Evolutionary conservation across 1,284 basidiomycete species (phyloP), one percentile per base, ranked within the genome.

Genomic region (Ganoderma sinense): DNA sequence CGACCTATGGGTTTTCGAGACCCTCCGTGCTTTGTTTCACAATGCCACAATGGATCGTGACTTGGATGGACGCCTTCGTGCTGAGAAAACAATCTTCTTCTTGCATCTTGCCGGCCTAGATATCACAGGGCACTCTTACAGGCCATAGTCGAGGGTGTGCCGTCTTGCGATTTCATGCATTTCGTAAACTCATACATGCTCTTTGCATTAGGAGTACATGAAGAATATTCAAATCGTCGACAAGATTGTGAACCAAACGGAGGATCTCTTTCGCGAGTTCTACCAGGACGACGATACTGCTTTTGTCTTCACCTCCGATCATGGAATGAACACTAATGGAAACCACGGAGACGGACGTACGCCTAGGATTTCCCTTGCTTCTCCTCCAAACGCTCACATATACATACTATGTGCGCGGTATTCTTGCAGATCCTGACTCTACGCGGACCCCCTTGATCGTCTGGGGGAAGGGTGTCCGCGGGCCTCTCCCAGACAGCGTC

Each of bases 291-390:
- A 89, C 40, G 87, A 91, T 61, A 97, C 95, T 0, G 89, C 89
- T 53, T 97, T 87, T 75, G 81, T 97, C 53, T 96, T 97, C 77
- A 96, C 94, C 3, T 94, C 96, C 0, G 95, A 97, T 78, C 95
- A 97, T 77, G 95, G 95, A 5, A 97, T 97, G 95, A 94, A 92
- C 8, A 88, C 86, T 53, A 93, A 95, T 67, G 95, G 95, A 29
- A 97, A 96, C 76, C 95, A 97, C 72, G 95, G 95, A 2, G 95
- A 97, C 75, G 95, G 95, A 33, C 91, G 92, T 94, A 74, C 66
- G 78, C 62, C 65, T 60, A 45, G 23, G 65, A n/a, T 40, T 5
- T 51, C 40, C 58, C 67, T 23, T 60, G 14, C 36, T 26, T 71
- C 40, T 64, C 20, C 26, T 53, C 11, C 11, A 13, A 39, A 14